Base-by-base conservation (phyloP, 2,329 filamentous ascomycete genomes). In the Cladophialophora chaetospira region DNA sequence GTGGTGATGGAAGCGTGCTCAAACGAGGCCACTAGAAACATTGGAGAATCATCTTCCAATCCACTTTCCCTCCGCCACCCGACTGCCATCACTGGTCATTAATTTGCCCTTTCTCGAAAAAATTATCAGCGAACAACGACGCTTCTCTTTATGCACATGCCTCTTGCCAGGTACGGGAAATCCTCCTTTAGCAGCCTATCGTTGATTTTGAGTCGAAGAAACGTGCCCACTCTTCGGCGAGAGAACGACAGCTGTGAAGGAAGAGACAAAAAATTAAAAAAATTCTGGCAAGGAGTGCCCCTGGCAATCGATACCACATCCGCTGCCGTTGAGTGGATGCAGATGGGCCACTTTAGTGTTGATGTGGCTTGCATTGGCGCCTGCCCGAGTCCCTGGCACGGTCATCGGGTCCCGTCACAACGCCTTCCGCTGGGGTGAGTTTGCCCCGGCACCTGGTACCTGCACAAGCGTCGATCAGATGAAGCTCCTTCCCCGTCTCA, bases 381-480 rank as follows among this genome's bases (percentile, higher is more conserved):
- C 25, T 51, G 36, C 48, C 48, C 33, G 48, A 40, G 17, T 15
- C 25, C 48, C 48, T 40, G 48, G 48, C 48, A 42, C 48, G 31
- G 15, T 38, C 46, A 49, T 13, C 35, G 29, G 26, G 45, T n/a
- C 17, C 33, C 33, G 17, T 42, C 21, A 19, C 21, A 17, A 2
- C 5, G 38, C 38, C 38, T 42, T 23, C 38, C 38, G 38, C 3
- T 4, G 38, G n/a, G 13, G 23, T 44, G 36, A 44, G 23, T 44
- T 44, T 25, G 42, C 19, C 42, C 21, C 35, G 17, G 17, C 31
- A 36, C 50, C 38, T 43, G 40, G 38, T 53, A 44, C 50, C 42
- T 53, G 50, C 50, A 53, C 26, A 53, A 53, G 50, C 40, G 50
- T 53, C 50, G 50, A 53, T 53, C 50, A 44, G 50, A 51, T 23